A percentile compares a stretch with the other conserved stretches of the same genome.
phyloP scores from a whole-genome alignment of 202 grass and related monocot species.

The Bolboschoenoplectus hybrid region DNA sequence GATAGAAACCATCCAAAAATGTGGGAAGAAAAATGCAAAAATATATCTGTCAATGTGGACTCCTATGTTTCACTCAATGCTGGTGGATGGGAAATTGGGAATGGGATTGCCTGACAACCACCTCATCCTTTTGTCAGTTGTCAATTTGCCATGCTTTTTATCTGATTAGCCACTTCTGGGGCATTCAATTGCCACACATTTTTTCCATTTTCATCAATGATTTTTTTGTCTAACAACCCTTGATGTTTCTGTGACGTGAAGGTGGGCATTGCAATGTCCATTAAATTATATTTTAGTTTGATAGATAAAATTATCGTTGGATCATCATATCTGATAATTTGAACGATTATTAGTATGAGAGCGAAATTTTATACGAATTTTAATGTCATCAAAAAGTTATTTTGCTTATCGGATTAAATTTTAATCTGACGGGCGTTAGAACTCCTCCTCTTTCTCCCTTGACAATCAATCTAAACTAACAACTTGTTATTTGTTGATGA shows the following conservation, averaged over 20 bases:
- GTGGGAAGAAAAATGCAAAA: background rate
- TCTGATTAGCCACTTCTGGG: conserved; percentile 2
- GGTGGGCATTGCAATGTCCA: too few relatives aligned
- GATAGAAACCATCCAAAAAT: conserved; percentile 9
- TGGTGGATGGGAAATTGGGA: background rate
- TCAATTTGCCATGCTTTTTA: background rate
- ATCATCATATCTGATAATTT: too few relatives aligned
- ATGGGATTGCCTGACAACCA: background rate
- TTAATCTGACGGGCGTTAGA: too few relatives aligned
- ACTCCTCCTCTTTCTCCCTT: too few relatives aligned
- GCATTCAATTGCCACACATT: background rate
- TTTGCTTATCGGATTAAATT: too few relatives aligned
- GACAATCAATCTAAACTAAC: background rate
- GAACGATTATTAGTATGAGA: too few relatives aligned
- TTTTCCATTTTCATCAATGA: background rate
- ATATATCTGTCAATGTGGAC: conserved; percentile 1
- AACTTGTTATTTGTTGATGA: background rate
- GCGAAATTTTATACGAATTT: too few relatives aligned
- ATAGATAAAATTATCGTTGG: too few relatives aligned
- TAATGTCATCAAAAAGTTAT: too few relatives aligned
- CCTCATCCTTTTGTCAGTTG: background rate
- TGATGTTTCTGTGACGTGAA: too few relatives aligned
- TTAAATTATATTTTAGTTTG: too few relatives aligned
- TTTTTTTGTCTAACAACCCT: background rate
- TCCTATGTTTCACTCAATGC: background rate